A percentile compares a stretch with the other conserved stretches of the same genome.
These are phyloP conservation scores for Rubus idaeus DNA, from an alignment of 306 rosid species.

Conservation along the genomic window DNA sequence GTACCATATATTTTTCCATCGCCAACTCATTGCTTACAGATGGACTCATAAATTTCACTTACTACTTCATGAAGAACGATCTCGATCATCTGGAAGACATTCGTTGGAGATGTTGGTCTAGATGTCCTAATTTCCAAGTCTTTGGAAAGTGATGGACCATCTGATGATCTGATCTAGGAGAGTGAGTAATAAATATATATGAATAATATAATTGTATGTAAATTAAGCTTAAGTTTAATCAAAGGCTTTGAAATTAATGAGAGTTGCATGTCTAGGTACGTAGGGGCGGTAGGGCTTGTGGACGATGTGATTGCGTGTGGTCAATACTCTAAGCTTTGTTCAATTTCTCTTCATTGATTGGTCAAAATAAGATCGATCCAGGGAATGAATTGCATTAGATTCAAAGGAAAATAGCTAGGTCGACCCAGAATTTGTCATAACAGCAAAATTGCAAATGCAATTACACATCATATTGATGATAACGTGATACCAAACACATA, in stretches of 20 bases:
- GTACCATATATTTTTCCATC: background rate
- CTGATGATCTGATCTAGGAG: background rate
- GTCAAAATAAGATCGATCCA: background rate
- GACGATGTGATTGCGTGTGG: background rate
- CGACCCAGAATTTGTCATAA: no score
- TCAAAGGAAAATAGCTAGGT: no score
- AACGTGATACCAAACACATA: background rate
- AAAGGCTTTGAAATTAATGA: background rate
- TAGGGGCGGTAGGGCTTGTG: no score
- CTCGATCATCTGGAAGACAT: background rate
- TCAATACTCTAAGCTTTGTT: background rate
- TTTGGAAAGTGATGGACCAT: conserved; percentile 13
- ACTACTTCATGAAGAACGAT: background rate
- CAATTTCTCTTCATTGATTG: background rate
- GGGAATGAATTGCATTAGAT: background rate
- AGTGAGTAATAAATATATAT: background rate
- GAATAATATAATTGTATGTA: background rate
- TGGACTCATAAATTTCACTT: background rate
- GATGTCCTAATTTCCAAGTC: background rate
- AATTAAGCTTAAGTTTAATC: background rate
- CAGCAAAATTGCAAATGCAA: background rate
- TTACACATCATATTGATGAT: background rate
- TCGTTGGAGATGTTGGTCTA: background rate
- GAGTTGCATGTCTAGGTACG: no score
- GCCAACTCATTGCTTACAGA: conserved; percentile 1